Evolutionary conservation across 164 flowering plant genomes (phyloP).

Genomic region (Nymphaea thermarum): DNA sequence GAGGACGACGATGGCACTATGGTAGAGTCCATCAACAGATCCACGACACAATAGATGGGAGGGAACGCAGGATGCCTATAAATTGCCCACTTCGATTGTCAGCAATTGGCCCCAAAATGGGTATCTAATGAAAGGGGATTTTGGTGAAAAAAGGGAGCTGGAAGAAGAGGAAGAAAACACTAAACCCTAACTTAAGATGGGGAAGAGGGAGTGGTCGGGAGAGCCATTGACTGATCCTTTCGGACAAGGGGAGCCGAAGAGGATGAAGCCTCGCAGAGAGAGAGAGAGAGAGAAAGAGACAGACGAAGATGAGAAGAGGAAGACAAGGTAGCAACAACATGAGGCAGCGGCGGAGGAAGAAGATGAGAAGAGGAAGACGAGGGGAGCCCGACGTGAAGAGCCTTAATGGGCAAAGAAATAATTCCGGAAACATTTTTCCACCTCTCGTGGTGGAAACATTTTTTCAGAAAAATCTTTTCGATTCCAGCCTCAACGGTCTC

Average conservation of each 20-base stretch:
- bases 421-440: too few species aligned
- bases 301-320: too few species aligned
- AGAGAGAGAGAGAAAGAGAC: neutral
- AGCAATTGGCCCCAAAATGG: neutral
- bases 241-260: too few species aligned
- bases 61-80: neutral
- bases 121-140: neutral
- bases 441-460: too few species aligned
- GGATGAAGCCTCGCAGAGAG: too few species aligned
- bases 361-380: too few species aligned
- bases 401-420: too few species aligned
- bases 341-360: too few species aligned
- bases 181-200: neutral
- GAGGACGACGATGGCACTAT: slow-evolving; percentile 35
- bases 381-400: too few species aligned
- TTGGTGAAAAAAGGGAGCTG: neutral
- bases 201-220: neutral
- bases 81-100: neutral
- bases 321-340: too few species aligned
- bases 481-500: too few species aligned
- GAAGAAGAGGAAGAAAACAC: neutral
- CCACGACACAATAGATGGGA: neutral
- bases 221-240: neutral
- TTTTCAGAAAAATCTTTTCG: too few species aligned
- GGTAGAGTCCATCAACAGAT: slow-evolving; percentile 48